Evolutionary conservation across 2,329 filamentous ascomycete species (phyloP).

Genomic region (Alternaria viburni): DNA sequence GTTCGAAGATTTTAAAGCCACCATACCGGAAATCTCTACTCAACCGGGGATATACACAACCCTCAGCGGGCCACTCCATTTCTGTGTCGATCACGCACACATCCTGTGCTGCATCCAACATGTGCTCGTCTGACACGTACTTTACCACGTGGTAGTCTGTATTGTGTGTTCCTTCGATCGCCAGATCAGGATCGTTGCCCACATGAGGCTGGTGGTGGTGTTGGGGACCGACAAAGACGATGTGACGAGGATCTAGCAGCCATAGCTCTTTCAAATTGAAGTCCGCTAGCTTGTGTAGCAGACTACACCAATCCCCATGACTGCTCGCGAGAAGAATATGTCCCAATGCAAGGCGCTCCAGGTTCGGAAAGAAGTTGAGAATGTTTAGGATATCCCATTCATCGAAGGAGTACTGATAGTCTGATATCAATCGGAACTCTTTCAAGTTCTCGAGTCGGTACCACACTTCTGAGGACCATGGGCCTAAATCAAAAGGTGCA

Average conservation of each 20-base stretch:
- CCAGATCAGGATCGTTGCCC: neutral
- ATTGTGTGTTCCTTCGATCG: neutral
- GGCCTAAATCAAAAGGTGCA: too few species aligned
- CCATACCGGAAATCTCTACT: neutral
- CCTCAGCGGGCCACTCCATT: neutral
- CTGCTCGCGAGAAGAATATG: neutral
- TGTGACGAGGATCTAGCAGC: neutral
- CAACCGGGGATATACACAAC: neutral
- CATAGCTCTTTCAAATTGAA: neutral
- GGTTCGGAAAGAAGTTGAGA: neutral
- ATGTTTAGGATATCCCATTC: neutral
- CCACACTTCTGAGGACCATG: neutral
- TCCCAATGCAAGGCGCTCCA: neutral
- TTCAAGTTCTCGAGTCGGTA: neutral
- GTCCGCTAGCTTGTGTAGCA: neutral
- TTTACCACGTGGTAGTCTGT: neutral
- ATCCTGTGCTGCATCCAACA: neutral
- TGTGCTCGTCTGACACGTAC: neutral
- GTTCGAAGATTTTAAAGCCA: neutral
- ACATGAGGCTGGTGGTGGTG: neutral
- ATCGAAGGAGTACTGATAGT: neutral
- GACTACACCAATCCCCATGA: neutral
- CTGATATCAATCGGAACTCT: neutral
- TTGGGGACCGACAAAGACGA: neutral
- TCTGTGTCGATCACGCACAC: neutral